A percentile compares a stretch with the other conserved stretches of the same genome.
Evolutionary conservation across 2,329 filamentous ascomycete genomes (phyloP).

Genomic region (Monosporascus sp.): DNA sequence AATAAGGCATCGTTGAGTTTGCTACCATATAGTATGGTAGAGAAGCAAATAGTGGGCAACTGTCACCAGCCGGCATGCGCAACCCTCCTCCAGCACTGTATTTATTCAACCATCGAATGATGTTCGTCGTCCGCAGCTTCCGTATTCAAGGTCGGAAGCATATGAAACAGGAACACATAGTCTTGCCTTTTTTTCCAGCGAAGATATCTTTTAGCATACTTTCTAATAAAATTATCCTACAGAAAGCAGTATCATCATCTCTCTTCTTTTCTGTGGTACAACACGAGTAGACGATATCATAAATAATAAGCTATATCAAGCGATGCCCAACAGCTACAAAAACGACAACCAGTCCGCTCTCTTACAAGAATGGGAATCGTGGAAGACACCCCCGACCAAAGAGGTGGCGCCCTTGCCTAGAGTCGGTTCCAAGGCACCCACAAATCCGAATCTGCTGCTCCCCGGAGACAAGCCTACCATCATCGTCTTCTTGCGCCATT

Average conservation of each 20-base stretch:
- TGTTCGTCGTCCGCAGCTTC: too few relatives aligned
- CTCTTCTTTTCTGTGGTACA: too few relatives aligned
- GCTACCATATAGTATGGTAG: background rate
- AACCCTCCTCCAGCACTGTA: too few relatives aligned
- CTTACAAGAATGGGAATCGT: conserved; percentile 34
- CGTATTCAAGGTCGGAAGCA: too few relatives aligned
- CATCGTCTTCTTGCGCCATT: conserved; percentile 65
- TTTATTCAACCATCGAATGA: background rate
- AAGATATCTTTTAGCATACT: too few relatives aligned
- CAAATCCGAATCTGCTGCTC: conserved; percentile 45
- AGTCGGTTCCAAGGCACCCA: conserved; percentile 51
- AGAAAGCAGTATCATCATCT: too few relatives aligned
- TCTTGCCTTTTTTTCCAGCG: too few relatives aligned
- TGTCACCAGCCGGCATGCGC: background rate
- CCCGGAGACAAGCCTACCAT: conserved; percentile 51
- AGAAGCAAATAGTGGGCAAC: background rate
- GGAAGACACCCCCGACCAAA: conserved; percentile 35
- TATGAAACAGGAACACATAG: too few relatives aligned
- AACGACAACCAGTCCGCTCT: conserved; percentile 16
- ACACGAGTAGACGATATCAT: background rate
- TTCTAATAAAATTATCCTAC: too few relatives aligned
- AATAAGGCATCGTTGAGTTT: background rate
- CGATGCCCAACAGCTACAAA: background rate
- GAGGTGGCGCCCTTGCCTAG: conserved; percentile 42
- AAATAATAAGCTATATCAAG: background rate